Base-by-base conservation (phyloP, 768 basidiomycete species). In the Brasilioporus rufonigricans region DNA sequence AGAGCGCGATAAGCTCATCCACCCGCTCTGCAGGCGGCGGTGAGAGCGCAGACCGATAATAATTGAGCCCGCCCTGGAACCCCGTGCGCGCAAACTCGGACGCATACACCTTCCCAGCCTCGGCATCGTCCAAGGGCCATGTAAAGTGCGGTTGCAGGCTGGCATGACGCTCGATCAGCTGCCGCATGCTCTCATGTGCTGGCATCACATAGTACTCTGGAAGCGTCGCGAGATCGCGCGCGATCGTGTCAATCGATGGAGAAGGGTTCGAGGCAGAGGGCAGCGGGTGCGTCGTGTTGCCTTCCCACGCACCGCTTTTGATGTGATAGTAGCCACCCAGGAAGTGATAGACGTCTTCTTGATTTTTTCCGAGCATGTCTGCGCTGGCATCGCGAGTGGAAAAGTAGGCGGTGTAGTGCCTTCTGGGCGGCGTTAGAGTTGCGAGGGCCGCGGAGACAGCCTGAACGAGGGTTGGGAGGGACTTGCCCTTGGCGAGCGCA, bases 131-230 rank as follows among this genome's bases (percentile, higher is more conserved):
- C 5, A 76, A 53, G 10, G 85, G 67, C 84, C 84, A 86, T 56
- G 65, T 32, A 27, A 57, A 47, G 19, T 23, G 35, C 23, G 54
- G 5, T 9, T 29, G 45, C 12, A 71, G 68, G 9, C 76, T 76
- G 4, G 68, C 68, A 18, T 74, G 61, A 18, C 68, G 65, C 14
- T 56, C 58, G 32, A 84, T 72, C 26, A 76, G 66, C 50, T 81
- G 68, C 1, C 80, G 77, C 84, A 86, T 86, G 44, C 73, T 78
- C 35, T 76, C 70, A n/a, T 74, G 57, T 11, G 75, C 63, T 21
- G 76, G 79, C 83, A 87, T 85, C 63, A 85, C 71, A 62, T 86
- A 85, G 73, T 85, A 86, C 16, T 73, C 72, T 8, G 85, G 84
- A 26, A 86, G 58, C 4, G 61, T 63, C 3, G 76, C 71, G 33